Conservation (phyloP, 1,139 yeast species). For the Zhuliangozyma parablackwelliae region DNA sequence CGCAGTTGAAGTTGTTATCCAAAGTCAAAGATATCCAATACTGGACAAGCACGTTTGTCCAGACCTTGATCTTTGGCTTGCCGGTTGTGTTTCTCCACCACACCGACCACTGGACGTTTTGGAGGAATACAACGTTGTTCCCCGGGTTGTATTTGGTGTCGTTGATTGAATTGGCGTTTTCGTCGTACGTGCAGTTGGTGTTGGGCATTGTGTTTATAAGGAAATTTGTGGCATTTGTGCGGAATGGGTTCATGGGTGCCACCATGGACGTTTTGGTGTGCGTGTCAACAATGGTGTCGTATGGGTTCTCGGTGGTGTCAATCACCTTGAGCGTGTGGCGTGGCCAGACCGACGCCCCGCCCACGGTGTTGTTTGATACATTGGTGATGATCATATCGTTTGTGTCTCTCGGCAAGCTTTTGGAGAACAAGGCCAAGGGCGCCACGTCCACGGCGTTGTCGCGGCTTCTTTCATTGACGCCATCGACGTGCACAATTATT, state of each 20-base stretch:
- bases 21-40: conserved; percentile 66
- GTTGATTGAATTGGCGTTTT: conserved; percentile 55
- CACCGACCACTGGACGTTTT: conserved; percentile 29
- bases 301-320: conserved; percentile 63
- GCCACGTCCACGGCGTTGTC: conserved; percentile 89
- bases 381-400: conserved; percentile 79
- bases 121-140: conserved; percentile 26
- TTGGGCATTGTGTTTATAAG: conserved; percentile 62
- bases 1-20: conserved; percentile 68
- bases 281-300: conserved; percentile 78
- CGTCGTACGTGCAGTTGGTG: conserved; percentile 65
- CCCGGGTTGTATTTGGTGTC: conserved; percentile 59
- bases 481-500: conserved; percentile 68
- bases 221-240: conserved; percentile 62
- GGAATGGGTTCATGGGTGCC: conserved; percentile 60
- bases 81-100: conserved; percentile 64
- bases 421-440: conserved; percentile 91
- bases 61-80: conserved; percentile 49
- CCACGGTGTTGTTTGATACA: conserved; percentile 81
- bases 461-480: conserved; percentile 72
- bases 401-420: conserved; percentile 83
- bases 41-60: conserved; percentile 59
- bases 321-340: conserved; percentile 41
- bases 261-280: conserved; percentile 94
- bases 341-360: conserved; percentile 41